Evolutionary conservation across 2,329 filamentous ascomycete genomes (phyloP), one percentile per base, ranked within the genome.

Genomic region (Thelonectria discophora): DNA sequence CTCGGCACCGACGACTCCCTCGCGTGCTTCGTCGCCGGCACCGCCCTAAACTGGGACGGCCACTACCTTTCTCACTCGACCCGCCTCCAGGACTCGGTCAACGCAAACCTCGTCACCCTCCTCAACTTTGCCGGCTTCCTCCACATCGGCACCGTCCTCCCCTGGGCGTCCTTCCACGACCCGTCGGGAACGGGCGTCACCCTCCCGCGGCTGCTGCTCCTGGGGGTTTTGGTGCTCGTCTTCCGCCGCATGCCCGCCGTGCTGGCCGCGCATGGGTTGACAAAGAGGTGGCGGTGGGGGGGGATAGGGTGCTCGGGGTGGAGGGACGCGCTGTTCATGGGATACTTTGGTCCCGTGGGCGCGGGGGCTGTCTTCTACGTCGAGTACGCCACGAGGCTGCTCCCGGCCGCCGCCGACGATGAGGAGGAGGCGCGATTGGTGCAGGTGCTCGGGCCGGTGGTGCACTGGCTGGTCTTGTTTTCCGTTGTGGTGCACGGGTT

Each of bases 361-460:
- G 90, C 91, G 9, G 89, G 88, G 20, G 90, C 90, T 1, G 83
- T 92, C 20, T 93, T 92, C 75, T 93, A 93, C 73, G 82, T 93
- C 24, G 78, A 81, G 68, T 79, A 82, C 59, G 76, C 78, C 1
- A 72, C 74, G 11, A 72, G 79, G 13, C 67, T 82, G 4, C 79
- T 81, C 55, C 78, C 78, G 3, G 54, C 73, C n/a, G 55, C 73
- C 4, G 74, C 70, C 21, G 62, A 75, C 7, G 76, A 76, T 63
- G 71, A 69, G 12, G 74, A 75, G 42, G 75, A 77, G 62, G 70
- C 69, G 3, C 68, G 74, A 40, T 65, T 80, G 12, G 60, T 80
- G n/a, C 72, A 75, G 11, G 74, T 74, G 11, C 73, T 81, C 13
- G 63, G 67, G 1, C 77, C 78, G 55, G 75, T 78, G 10, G 78